Conservation (phyloP, 306 rosid species). For the Glycine tomentella region DNA sequence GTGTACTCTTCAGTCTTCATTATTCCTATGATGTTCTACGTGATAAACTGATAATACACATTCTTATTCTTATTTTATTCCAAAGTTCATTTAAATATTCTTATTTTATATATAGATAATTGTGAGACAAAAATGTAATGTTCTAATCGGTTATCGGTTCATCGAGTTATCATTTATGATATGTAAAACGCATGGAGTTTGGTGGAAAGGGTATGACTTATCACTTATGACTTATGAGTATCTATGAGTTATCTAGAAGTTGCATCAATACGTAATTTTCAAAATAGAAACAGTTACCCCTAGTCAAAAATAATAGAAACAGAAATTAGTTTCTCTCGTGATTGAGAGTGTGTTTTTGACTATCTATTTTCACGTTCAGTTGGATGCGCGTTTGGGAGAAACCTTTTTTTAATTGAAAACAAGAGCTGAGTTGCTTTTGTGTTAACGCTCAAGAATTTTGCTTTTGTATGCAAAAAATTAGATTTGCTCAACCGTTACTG, state of each 20-base stretch:
- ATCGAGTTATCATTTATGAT: background rate
- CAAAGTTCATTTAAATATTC: background rate
- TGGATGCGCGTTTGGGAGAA: too few relatives aligned
- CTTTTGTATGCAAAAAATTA: too few relatives aligned
- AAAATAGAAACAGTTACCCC: background rate
- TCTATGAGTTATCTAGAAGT: background rate
- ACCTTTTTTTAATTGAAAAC: too few relatives aligned
- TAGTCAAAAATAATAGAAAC: background rate
- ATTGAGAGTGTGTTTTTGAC: background rate
- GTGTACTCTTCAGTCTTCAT: conserved; percentile 13
- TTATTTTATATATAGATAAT: background rate
- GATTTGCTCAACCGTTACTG: too few relatives aligned
- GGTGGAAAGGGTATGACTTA: background rate
- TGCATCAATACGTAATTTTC: background rate
- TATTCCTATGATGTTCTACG: background rate
- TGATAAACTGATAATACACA: background rate
- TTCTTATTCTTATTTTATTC: background rate
- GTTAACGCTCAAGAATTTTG: too few relatives aligned
- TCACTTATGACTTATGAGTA: too few relatives aligned
- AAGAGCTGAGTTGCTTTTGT: too few relatives aligned
- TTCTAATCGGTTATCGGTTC: background rate
- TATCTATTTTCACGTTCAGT: too few relatives aligned
- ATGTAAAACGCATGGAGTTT: background rate
- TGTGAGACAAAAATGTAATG: background rate
- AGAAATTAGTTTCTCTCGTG: background rate